Percentiles rank a stretch among this genome's conserved stretches.
Evolutionary conservation across 2,329 filamentous ascomycete species (phyloP).

Genomic region (Dissoconium aciculare): DNA sequence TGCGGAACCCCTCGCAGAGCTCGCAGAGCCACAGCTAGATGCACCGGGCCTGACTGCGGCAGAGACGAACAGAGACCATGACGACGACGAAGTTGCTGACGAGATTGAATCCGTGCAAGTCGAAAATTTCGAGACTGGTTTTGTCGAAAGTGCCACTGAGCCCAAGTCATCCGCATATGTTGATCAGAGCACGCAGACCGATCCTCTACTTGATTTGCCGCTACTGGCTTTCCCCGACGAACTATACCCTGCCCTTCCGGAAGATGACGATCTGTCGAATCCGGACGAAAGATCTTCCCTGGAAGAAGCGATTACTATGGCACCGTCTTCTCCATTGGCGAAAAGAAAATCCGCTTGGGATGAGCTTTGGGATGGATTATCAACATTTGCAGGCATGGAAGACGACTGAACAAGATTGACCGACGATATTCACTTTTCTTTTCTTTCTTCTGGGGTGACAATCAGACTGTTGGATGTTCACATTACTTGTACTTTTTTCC

Average conservation of each 20-base stretch:
- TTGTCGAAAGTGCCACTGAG: background rate
- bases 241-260: background rate
- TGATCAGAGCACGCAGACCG: slow-evolving; percentile 7
- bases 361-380: slow-evolving; percentile 22
- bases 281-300: no score
- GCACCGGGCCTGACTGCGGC: no score
- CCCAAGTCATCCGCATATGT: slow-evolving; percentile 2
- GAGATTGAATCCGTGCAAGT: slow-evolving; percentile 1
- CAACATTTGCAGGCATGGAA: slow-evolving; percentile 20
- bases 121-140: background rate
- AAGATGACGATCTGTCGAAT: background rate
- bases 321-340: slow-evolving; percentile 1
- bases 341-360: slow-evolving; percentile 22
- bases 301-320: background rate
- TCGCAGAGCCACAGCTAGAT: no score
- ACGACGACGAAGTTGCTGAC: slow-evolving; percentile 1
- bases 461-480: slow-evolving; percentile 2
- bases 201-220: background rate
- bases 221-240: background rate
- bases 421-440: no score
- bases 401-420: slow-evolving; percentile 10
- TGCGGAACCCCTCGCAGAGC: background rate
- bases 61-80: no score
- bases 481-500: slow-evolving; percentile 1
- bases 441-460: no score